Conservation (phyloP, 768 basidiomycete genomes). For the Daedaleopsis sinensis region DNA sequence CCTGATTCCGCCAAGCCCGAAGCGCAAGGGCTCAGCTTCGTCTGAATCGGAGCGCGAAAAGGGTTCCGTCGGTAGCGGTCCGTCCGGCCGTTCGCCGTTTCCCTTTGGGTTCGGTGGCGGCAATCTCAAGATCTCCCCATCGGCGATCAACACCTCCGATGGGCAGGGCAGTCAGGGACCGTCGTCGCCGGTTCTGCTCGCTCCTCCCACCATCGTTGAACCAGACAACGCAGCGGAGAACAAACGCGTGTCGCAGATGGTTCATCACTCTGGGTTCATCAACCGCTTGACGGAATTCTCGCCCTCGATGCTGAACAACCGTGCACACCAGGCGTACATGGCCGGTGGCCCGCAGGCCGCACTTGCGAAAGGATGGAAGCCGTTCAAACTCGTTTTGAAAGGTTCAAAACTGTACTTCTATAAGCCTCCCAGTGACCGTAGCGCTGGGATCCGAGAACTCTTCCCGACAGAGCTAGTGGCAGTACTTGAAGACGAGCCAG, state of each 20-base stretch:
- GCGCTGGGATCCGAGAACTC: slow-evolving; percentile 65
- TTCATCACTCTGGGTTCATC: slow-evolving; percentile 75
- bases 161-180: slow-evolving; percentile 10
- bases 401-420: slow-evolving; percentile 87
- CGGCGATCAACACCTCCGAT: slow-evolving; percentile 7
- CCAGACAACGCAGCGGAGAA: slow-evolving; percentile 39
- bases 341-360: slow-evolving; percentile 23
- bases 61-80: slow-evolving; percentile 17
- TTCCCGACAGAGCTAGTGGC: slow-evolving; percentile 71
- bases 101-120: slow-evolving; percentile 34
- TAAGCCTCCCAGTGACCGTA: slow-evolving; percentile 76
- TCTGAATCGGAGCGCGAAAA: slow-evolving; percentile 40
- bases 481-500: slow-evolving; percentile 49
- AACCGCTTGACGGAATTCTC: slow-evolving; percentile 64
- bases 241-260: slow-evolving; percentile 76
- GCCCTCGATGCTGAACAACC: slow-evolving; percentile 37
- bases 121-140: slow-evolving; percentile 18
- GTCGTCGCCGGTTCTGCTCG: slow-evolving; percentile 40
- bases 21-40: slow-evolving; percentile 53
- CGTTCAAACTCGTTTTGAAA: slow-evolving; percentile 81
- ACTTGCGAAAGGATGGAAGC: slow-evolving; percentile 76
- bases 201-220: slow-evolving; percentile 54
- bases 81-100: slow-evolving; percentile 30
- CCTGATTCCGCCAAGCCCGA: slow-evolving; percentile 52
- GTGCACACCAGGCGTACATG: slow-evolving; percentile 31